Conservation (phyloP, 306 rosid genomes). For the Potentilla sterilis region DNA sequence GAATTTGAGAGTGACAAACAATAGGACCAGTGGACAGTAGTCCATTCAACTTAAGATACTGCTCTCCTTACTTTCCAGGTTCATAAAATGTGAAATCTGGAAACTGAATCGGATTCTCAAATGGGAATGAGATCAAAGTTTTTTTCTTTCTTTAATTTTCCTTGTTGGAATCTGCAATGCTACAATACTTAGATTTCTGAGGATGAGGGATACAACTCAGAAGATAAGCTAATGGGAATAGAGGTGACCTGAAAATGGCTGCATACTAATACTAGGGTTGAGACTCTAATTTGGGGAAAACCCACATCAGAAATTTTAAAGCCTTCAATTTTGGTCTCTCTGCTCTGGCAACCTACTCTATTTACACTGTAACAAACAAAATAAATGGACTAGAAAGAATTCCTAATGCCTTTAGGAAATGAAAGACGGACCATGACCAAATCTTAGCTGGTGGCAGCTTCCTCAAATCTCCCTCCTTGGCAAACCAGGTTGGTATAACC, state of each 20-base stretch:
- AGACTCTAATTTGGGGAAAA: neutral
- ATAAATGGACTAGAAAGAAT: neutral
- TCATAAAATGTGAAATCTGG: neutral
- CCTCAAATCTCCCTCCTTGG: conserved; percentile 12
- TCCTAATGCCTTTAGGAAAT: neutral
- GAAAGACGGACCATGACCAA: neutral
- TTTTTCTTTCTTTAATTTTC: neutral
- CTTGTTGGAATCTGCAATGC: neutral
- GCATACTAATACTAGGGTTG: neutral
- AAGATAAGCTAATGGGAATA: neutral
- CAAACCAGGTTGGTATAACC: conserved; percentile 11
- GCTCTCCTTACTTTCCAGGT: neutral
- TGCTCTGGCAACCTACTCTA: neutral
- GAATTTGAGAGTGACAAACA: neutral
- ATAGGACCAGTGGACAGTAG: neutral
- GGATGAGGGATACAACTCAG: neutral
- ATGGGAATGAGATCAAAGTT: neutral
- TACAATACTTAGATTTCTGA: neutral
- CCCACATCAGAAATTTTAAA: neutral
- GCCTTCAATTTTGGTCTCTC: neutral
- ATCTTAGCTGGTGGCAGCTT: neutral
- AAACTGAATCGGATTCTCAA: neutral
- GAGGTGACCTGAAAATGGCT: neutral
- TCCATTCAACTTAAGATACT: neutral
- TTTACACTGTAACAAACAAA: neutral